These are phyloP conservation scores for Termitomyces sp. DNA, from an alignment of 768 basidiomycete genomes.

Conservation along the genomic window DNA sequence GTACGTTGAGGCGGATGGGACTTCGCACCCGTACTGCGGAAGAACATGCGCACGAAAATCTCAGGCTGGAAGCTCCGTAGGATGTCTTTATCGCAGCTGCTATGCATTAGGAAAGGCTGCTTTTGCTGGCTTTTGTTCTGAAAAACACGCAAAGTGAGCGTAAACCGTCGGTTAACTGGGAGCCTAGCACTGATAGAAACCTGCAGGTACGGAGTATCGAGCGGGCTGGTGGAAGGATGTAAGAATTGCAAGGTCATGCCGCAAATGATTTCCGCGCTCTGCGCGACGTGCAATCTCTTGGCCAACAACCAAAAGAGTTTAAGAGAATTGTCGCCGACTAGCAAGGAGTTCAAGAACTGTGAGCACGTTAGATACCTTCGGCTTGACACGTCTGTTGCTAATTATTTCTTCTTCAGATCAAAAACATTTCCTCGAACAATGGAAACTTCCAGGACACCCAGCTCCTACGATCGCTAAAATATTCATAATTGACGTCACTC, in stretches of 20 bases:
- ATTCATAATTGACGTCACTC: slow-evolving; percentile 46
- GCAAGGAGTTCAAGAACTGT: slow-evolving; percentile 50
- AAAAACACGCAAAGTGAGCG: slow-evolving; percentile 52
- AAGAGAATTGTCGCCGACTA: slow-evolving; percentile 41
- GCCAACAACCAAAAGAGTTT: slow-evolving; percentile 37
- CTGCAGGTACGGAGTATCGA: slow-evolving; percentile 46
- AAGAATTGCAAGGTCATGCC: slow-evolving; percentile 43
- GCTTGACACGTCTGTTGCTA: slow-evolving; percentile 10
- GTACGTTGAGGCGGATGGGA: slow-evolving; percentile 51
- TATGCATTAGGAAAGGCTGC: slow-evolving; percentile 44
- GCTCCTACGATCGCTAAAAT: slow-evolving; percentile 46
- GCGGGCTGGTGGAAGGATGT: slow-evolving; percentile 45
- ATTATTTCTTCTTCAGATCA: slow-evolving; percentile 28
- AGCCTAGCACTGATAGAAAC: slow-evolving; percentile 1
- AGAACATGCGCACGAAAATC: slow-evolving; percentile 53
- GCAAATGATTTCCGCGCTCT: slow-evolving; percentile 39
- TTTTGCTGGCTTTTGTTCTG: slow-evolving; percentile 53
- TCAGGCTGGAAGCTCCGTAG: slow-evolving; percentile 29
- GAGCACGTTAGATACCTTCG: slow-evolving; percentile 17
- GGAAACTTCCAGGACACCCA: slow-evolving; percentile 34
- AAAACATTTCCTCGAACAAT: slow-evolving; percentile 50
- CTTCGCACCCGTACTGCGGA: slow-evolving; percentile 55
- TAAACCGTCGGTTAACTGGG: slow-evolving; percentile 2
- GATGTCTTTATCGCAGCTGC: slow-evolving; percentile 48
- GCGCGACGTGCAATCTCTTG: slow-evolving; percentile 46